phyloP scores from a whole-genome alignment of 2,329 filamentous ascomycete species.

The Aspergillus puulaauensis region DNA sequence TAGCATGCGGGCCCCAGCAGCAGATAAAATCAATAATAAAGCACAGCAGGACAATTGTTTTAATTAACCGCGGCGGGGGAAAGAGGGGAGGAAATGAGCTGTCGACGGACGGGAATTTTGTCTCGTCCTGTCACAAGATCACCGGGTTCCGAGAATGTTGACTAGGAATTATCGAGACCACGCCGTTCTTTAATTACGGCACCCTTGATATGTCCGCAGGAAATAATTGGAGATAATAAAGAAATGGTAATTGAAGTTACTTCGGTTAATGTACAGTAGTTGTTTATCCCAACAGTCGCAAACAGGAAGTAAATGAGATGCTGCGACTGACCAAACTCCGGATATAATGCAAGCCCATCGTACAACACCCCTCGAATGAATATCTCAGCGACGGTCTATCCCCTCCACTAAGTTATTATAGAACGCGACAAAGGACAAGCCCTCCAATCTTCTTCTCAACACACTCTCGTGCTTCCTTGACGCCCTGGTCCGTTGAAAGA shows the following conservation, averaged over 20 bases:
- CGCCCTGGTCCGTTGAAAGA: constrained; percentile 71
- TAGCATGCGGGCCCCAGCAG: not conserved
- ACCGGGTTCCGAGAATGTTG: not conserved
- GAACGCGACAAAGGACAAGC: constrained; percentile 70
- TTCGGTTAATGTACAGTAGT: constrained; percentile 39
- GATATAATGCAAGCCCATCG: constrained; percentile 34
- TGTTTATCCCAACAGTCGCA: constrained; percentile 32
- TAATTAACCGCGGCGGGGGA: not conserved
- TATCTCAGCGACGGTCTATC: constrained; percentile 5
- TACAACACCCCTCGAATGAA: constrained; percentile 16
- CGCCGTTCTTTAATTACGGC: not conserved
- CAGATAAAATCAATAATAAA: not conserved
- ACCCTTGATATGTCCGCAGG: not conserved
- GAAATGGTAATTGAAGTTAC: constrained; percentile 24
- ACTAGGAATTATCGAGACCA: not conserved
- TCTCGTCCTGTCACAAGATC: not conserved
- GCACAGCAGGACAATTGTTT: not conserved
- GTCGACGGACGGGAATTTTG: not conserved
- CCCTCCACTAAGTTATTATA: constrained; percentile 13
- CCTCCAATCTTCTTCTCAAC: constrained; percentile 80
- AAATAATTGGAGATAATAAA: constrained; percentile 10
- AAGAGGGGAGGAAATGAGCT: not conserved
- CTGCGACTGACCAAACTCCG: constrained; percentile 40
- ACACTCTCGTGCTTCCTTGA: constrained; percentile 80
- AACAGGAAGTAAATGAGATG: constrained; percentile 29